These are phyloP conservation scores for Aspergillus asperescens DNA, from an alignment of 495 filamentous ascomycete genomes.

Conservation along the genomic window DNA sequence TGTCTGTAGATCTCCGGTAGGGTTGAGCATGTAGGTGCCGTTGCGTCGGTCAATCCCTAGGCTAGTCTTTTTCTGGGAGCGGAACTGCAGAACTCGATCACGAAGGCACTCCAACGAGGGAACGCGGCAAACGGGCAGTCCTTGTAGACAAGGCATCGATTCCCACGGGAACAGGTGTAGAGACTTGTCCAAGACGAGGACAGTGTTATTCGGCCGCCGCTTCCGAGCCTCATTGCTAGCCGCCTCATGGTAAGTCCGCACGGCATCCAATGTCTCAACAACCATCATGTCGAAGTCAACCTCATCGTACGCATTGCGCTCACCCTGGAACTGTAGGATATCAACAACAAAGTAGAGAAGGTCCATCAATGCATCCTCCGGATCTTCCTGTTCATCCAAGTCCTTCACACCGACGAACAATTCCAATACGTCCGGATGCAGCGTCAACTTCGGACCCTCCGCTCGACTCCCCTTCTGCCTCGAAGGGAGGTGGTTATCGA, in stretches of 20 bases:
- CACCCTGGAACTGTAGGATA: slow-evolving; percentile 93
- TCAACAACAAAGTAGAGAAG: slow-evolving; percentile 94
- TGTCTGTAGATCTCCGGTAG: slow-evolving; percentile 69
- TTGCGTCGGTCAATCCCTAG: slow-evolving; percentile 51
- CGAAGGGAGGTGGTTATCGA: slow-evolving; percentile 86
- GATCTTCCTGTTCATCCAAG: slow-evolving; percentile 60
- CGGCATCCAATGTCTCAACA: slow-evolving; percentile 73
- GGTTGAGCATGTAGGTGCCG: slow-evolving; percentile 86
- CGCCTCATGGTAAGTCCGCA: slow-evolving; percentile 69
- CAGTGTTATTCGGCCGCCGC: slow-evolving; percentile 74
- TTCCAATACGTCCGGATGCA: slow-evolving; percentile 76
- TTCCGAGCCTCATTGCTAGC: slow-evolving; percentile 39
- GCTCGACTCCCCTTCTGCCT: slow-evolving; percentile 57
- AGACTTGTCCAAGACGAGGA: slow-evolving; percentile 87
- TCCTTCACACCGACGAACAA: slow-evolving; percentile 83
- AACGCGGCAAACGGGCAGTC: slow-evolving; percentile 74
- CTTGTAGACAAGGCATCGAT: slow-evolving; percentile 77
- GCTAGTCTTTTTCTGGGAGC: slow-evolving; percentile 17
- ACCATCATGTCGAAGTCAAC: slow-evolving; percentile 92
- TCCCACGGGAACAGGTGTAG: slow-evolving; percentile 94
- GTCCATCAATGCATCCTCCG: slow-evolving; percentile 82
- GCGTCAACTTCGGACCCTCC: slow-evolving; percentile 46
- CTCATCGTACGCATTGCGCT: slow-evolving; percentile 95
- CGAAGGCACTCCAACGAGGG: slow-evolving; percentile 78
- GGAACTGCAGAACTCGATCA: slow-evolving; percentile 55